Evolutionary conservation across 345 rosid genomes (phyloP), one percentile per base, ranked within the genome.

Genomic region (Excoecaria agallocha): DNA sequence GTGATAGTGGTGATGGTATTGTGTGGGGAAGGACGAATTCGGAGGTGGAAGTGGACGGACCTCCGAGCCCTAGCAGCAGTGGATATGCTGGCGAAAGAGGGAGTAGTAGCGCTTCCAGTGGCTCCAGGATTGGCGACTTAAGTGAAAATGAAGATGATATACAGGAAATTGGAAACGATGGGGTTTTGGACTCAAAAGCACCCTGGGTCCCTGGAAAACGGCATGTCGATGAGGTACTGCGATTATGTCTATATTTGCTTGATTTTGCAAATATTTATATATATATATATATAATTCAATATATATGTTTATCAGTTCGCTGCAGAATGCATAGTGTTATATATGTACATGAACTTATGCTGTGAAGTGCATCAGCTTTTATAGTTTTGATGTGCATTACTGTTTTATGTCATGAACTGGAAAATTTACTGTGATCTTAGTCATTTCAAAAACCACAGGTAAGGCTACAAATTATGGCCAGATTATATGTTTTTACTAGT

Each of bases 31-130:
- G 86, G 82, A 78, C 71, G 78, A 87, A 83, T 69, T 82, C 83
- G 78, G 92, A 85, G 76, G 72, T 84, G 54, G 90, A 89, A 78
- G 88, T 82, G 80, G 93, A 85, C 46, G 85, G 80, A 67, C 89
- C 85, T 68, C 75, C 84, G 46, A 93, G 96, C 76, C 94, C 99
- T 24, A 89, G 92, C 60, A 95, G 97, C 67, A 93, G 99, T 45
- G 98, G 99, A 11, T 95, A 93, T 69, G 99, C 92, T 3, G 98
- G 93, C 35, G 98, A 85, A 88, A 89, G 94, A 87, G 98, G 98
- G 58, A 95, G 93, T 58, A 91, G 97, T 79, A 83, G 92, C 20
- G 89, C 86, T 66, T 82, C 86, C 30, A 81, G 85, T 20, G 84
- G 78, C 20, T 85, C 93, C 51, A 78, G 84, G 60, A 50, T 70